phyloP scores from a whole-genome alignment of 192 early-diverging fungal genomes.

The Coemansia sp. region DNA sequence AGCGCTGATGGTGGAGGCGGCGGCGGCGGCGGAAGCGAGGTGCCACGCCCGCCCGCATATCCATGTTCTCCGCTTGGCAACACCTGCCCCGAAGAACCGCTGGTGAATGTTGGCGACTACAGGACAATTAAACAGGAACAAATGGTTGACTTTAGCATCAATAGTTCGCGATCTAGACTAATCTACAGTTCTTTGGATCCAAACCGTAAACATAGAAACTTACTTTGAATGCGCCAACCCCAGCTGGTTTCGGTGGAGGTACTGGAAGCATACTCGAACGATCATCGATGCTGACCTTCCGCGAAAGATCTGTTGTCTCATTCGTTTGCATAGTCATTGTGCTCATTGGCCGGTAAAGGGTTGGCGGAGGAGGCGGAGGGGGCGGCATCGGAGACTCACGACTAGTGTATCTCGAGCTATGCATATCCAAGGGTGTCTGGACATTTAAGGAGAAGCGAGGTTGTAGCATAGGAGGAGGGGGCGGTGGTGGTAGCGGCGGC shows the following conservation, averaged over 20 bases:
- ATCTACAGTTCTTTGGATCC: not conserved
- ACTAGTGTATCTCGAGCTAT: not conserved
- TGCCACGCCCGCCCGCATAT: not conserved
- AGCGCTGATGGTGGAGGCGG: conserved; percentile 7
- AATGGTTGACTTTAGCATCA: not conserved
- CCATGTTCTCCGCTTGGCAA: not conserved
- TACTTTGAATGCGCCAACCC: conserved; percentile 33
- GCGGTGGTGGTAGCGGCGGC: conserved; percentile 3
- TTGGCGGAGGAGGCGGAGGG: conserved; percentile 17
- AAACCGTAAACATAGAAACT: not conserved
- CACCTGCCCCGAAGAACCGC: not conserved
- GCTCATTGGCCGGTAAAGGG: conserved; percentile 15
- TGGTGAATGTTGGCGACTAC: conserved; percentile 3
- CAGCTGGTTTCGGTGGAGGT: conserved; percentile 38
- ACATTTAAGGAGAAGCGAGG: not conserved
- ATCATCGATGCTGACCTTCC: conserved; percentile 1
- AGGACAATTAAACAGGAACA: not conserved
- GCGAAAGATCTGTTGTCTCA: not conserved
- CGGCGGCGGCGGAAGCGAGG: conserved; percentile 23
- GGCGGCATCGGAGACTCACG: conserved; percentile 2
- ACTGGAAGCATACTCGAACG: conserved; percentile 4
- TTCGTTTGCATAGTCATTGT: not conserved
- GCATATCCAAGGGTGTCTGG: conserved; percentile 6
- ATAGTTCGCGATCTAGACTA: not conserved
- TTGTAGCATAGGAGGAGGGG: conserved; percentile 1